These are phyloP conservation scores for Tephrocybe sp. DNA, from an alignment of 768 basidiomycete species.

Conservation along the genomic window DNA sequence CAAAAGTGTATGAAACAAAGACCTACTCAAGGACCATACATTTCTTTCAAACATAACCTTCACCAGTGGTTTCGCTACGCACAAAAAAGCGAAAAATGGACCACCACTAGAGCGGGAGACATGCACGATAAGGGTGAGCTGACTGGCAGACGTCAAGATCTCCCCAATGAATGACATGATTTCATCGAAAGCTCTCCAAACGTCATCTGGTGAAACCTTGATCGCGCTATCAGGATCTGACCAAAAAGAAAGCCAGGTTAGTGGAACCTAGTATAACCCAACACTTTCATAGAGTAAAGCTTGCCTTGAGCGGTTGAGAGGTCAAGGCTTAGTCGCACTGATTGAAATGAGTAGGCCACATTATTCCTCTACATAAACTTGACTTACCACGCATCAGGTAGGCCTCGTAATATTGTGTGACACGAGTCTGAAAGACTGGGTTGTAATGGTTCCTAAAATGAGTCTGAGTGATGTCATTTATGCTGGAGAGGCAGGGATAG, in stretches of 20 bases:
- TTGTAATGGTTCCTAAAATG: slow-evolving; percentile 9
- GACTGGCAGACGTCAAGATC: no score
- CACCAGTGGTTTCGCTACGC: slow-evolving; percentile 29
- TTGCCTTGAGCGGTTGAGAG: slow-evolving; percentile 24
- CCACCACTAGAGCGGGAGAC: slow-evolving; percentile 30
- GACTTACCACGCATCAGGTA: slow-evolving; percentile 28
- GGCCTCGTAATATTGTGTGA: slow-evolving; percentile 26
- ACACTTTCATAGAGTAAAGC: background rate
- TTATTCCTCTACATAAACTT: background rate
- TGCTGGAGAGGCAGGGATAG: background rate
- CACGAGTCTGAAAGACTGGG: slow-evolving; percentile 15
- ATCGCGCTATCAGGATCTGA: no score
- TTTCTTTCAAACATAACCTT: slow-evolving; percentile 10
- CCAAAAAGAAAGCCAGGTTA: background rate
- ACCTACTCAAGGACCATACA: slow-evolving; percentile 28
- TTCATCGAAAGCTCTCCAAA: no score
- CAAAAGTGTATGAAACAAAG: no score
- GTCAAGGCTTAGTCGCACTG: slow-evolving; percentile 22
- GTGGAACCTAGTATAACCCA: background rate
- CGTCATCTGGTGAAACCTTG: no score
- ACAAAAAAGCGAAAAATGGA: slow-evolving; percentile 32
- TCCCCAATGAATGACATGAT: no score
- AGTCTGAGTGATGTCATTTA: background rate
- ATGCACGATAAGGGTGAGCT: slow-evolving; percentile 29
- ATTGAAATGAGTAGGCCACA: background rate